Percentiles rank a stretch among this genome's conserved stretches.
These are phyloP conservation scores for Populus tomentosa DNA, from an alignment of 441 rosid species.

Conservation along the genomic window DNA sequence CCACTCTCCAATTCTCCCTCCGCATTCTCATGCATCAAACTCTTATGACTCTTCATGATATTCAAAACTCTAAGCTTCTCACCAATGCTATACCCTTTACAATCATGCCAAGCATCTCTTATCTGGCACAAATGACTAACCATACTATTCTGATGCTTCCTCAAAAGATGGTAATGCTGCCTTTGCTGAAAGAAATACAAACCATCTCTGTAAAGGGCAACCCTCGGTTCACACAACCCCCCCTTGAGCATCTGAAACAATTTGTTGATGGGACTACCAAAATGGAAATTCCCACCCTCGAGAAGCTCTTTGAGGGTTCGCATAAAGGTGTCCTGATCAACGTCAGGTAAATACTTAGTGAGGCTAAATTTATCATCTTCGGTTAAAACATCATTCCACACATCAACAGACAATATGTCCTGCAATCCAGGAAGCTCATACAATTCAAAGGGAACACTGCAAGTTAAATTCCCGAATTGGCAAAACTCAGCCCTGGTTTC, in stretches of 20 bases:
- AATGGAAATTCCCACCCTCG: slow-evolving; percentile 72
- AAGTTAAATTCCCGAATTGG: slow-evolving; percentile 74
- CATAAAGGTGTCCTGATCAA: slow-evolving; percentile 72
- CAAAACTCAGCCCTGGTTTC: slow-evolving; percentile 93
- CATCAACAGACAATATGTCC: slow-evolving; percentile 81
- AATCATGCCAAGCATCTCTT: slow-evolving; percentile 85
- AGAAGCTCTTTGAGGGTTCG: slow-evolving; percentile 73
- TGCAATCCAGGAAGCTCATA: slow-evolving; percentile 75
- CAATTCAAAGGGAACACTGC: slow-evolving; percentile 84
- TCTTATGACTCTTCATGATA: slow-evolving; percentile 78
- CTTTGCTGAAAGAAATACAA: slow-evolving; percentile 59
- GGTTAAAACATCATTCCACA: slow-evolving; percentile 84
- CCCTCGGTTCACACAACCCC: slow-evolving; percentile 95
- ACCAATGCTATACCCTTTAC: slow-evolving; percentile 76
- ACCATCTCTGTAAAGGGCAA: slow-evolving; percentile 84
- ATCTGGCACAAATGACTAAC: slow-evolving; percentile 74
- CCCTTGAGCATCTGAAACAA: slow-evolving; percentile 90
- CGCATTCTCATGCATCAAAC: slow-evolving; percentile 68
- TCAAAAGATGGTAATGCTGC: slow-evolving; percentile 77
- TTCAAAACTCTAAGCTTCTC: slow-evolving; percentile 92
- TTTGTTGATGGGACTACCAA: slow-evolving; percentile 78
- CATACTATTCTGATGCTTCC: slow-evolving; percentile 81
- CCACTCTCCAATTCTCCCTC: slow-evolving; percentile 67
- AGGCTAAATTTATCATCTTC: slow-evolving; percentile 84
- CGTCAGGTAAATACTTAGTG: slow-evolving; percentile 69